A percentile compares a stretch with the other conserved stretches of the same genome.
Conservation (phyloP, 192 early-diverging fungal species). For the Umbelopsis isabellina region DNA sequence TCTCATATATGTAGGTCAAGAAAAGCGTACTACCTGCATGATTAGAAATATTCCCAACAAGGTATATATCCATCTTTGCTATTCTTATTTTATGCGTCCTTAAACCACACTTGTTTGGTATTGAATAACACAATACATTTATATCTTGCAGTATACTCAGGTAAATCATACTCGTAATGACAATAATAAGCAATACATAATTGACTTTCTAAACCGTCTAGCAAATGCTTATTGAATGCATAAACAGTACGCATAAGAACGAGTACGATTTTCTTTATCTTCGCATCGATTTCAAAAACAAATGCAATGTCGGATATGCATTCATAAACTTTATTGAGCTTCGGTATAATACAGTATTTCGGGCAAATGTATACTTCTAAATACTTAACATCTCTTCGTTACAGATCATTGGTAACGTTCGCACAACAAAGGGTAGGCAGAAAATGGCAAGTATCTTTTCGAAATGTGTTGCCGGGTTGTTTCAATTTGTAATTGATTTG, state of each 20-base stretch:
- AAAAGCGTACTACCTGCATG: conserved; percentile 83
- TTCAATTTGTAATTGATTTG: not conserved
- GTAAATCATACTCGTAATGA: conserved; percentile 35
- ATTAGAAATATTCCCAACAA: conserved; percentile 90
- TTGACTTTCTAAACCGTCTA: conserved; percentile 33
- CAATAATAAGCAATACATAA: not conserved
- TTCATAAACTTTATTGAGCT: conserved; percentile 74
- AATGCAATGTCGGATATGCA: conserved; percentile 86
- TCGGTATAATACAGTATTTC: conserved; percentile 37
- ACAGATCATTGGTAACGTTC: conserved; percentile 67
- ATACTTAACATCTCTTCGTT: not conserved
- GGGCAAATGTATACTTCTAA: not conserved
- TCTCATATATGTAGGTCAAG: conserved; percentile 37
- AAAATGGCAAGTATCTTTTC: conserved; percentile 59
- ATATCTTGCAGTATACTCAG: conserved; percentile 56
- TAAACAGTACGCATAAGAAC: conserved; percentile 71
- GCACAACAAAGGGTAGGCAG: conserved; percentile 69
- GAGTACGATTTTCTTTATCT: conserved; percentile 82
- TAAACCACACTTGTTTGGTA: no score
- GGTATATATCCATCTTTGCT: not conserved
- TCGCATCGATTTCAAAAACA: conserved; percentile 87
- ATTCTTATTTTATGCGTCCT: no score
- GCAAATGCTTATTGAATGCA: conserved; percentile 74
- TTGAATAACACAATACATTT: no score
- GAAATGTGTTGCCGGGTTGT: not conserved